Base-by-base conservation (phyloP, 768 basidiomycete genomes). In the Hemileccinum impolitum region DNA sequence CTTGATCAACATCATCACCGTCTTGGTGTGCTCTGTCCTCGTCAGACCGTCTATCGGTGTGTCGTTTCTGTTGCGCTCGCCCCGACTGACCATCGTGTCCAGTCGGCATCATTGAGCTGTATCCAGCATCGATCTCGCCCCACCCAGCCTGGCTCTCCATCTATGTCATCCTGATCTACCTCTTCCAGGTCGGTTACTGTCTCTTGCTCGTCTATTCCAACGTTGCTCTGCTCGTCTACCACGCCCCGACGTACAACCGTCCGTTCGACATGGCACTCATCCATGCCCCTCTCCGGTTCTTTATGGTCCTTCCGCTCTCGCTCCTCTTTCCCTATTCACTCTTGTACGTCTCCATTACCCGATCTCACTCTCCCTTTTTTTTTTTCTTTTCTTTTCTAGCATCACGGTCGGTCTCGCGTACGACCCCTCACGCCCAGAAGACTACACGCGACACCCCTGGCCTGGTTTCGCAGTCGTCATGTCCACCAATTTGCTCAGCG, bases 251-350 rank as follows among this genome's bases (percentile, higher is more conserved):
- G 0, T 70, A 70, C 19, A 64, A 70, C 0, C 77, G 82, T 1
- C 90, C 90, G 0, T 65, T 94, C 35, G 91, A 94, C 64, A 82
- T 80, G 30, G 75, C 84, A 0, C 83, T 94, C 55, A 89, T 96
- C 48, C 94, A 96, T 57, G 87, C 89, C 0, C 94, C 94, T 0
- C 72, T 95, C 45, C 76, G 89, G 3, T 83, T 91, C 51, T 47
- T 77, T 65, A 58, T 81, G 80, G 41, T 87, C 74, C 80, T 88
- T 48, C 70, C 81, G 52, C 30, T 56, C 14, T 63, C 67, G 0
- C 47, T 80, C 38, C 61, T 79, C 53, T 75, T 82, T 52, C 66
- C 72, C 1, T 79, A 82, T 54, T 78, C 75, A 35, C 75, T 84
- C 13, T 83, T 85, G 75, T 77, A 51, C 39, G 71, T 63, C 12